Conservation (phyloP, 1,284 basidiomycete genomes). For the Ustilago curta region DNA sequence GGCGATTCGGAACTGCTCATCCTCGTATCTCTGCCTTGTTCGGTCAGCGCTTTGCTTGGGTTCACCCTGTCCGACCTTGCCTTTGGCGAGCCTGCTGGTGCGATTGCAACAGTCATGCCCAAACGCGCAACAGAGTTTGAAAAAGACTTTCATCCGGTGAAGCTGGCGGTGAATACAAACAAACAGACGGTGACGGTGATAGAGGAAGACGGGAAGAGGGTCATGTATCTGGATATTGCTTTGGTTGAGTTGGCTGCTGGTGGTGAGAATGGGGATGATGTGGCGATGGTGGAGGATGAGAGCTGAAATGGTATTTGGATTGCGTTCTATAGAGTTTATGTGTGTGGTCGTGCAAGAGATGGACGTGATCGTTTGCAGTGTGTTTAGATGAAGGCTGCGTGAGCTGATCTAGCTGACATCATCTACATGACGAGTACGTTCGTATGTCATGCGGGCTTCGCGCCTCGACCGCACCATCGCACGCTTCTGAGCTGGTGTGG, state of each 20-base stretch:
- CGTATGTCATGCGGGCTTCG: too few relatives aligned
- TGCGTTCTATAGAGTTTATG: not conserved
- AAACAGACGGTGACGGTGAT: slow-evolving; percentile 41
- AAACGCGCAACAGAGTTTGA: slow-evolving; percentile 32
- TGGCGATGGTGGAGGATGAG: slow-evolving; percentile 26
- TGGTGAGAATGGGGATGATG: not conserved
- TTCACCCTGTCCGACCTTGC: slow-evolving; percentile 18
- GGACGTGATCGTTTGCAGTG: too few relatives aligned
- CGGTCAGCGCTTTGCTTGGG: slow-evolving; percentile 16
- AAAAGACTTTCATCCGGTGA: slow-evolving; percentile 18
- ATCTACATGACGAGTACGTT: too few relatives aligned
- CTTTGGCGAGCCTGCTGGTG: not conserved
- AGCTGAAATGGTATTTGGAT: slow-evolving; percentile 1
- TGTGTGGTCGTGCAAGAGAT: not conserved
- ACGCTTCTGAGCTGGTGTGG: too few relatives aligned
- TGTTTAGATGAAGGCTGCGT: too few relatives aligned
- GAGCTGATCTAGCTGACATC: too few relatives aligned
- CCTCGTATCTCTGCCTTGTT: slow-evolving; percentile 10
- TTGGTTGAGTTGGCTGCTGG: slow-evolving; percentile 9
- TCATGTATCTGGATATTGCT: slow-evolving; percentile 37
- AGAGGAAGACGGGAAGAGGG: slow-evolving; percentile 18
- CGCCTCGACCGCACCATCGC: too few relatives aligned
- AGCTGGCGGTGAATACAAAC: slow-evolving; percentile 34
- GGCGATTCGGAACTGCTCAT: slow-evolving; percentile 31
- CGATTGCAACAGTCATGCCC: slow-evolving; percentile 2